A percentile compares a stretch with the other conserved stretches of the same genome.
phyloP scores from a whole-genome alignment of 169 alveolate genomes.

The Plasmodium knowlesi region DNA sequence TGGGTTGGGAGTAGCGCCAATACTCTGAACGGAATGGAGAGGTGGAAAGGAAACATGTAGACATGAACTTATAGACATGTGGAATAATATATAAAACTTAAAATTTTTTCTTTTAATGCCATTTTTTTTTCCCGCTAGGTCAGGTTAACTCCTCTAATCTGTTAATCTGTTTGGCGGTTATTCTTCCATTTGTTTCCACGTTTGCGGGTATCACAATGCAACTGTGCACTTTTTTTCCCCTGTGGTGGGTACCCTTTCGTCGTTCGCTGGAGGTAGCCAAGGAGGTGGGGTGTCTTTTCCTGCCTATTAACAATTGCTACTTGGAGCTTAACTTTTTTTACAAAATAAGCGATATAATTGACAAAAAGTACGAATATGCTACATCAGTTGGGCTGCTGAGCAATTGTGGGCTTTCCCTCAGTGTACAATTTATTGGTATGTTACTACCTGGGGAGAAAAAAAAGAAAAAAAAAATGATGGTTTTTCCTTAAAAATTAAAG shows the following conservation, averaged over 20 bases:
- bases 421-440: not conserved
- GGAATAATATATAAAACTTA: not conserved
- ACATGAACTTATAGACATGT: not conserved
- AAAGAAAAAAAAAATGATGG: not conserved
- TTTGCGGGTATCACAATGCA: not conserved
- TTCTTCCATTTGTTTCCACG: not conserved
- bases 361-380: not conserved
- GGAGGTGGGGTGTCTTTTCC: not conserved
- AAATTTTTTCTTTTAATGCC: not conserved
- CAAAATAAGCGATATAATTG: not conserved
- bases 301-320: not conserved
- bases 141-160: not conserved
- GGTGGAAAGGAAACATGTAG: not conserved
- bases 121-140: not conserved
- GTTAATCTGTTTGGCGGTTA: not conserved
- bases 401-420: not conserved
- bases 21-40: not conserved
- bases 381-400: not conserved
- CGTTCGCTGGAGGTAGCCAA: not conserved
- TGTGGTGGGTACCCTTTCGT: too few species aligned
- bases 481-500: constrained; percentile 28
- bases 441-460: not conserved
- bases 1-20: not conserved
- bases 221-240: too few species aligned
- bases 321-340: not conserved